Base-by-base conservation (phyloP, 352 stramenopile genomes). In the Globisporangium takayamanum region DNA sequence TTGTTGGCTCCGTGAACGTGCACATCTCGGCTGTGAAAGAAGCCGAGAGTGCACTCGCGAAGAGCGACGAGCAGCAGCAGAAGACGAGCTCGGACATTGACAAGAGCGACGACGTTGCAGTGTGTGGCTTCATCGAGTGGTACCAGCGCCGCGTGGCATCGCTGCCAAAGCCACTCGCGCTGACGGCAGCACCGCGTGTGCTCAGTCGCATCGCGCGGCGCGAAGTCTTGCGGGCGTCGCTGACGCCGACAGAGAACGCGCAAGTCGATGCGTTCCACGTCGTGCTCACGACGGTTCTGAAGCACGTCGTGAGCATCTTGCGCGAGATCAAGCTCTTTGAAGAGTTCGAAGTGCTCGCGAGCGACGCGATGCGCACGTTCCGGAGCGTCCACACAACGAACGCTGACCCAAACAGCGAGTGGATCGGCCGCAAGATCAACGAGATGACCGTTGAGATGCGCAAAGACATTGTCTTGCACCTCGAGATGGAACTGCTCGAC, bases 401-500 rank as follows among this genome's bases (percentile, higher is more conserved):
- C 37, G 62, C 74, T 4, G 54, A 82, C 22, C 51, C 55, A 15
- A 72, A 62, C 30, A 84, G 71, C 44, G 74, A 87, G 42, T 88
- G 70, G 68, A 53, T 88, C 20, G 77, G 78, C 0, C 68, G 73
- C 7, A 59, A 61, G 26, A 78, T 90, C 50, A 79, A 84, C 57
- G 78, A 85, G 20, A 67, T 90, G 47, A 64, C 68, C 0, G 57
- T 82, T 0, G 74, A 87, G 45, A 66, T 60, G 2, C 67, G 80
- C 25, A 88, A 84, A 48, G 66, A 76, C 8, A 84, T 87, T 47
- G 73, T 87, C 3, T 63, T 84, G 2, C 53, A 76, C 6, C 67
- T 90, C 1, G 80, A 90, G 56, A 82, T 87, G 53, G 78, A 90
- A 50, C 37, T 90, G 7, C 59, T 90, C 1, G 73, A 83, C 18